A percentile compares a stretch with the other conserved stretches of the same genome.
Conservation (phyloP, 2,329 filamentous ascomycete genomes). For the Sclerotinia nivalis region DNA sequence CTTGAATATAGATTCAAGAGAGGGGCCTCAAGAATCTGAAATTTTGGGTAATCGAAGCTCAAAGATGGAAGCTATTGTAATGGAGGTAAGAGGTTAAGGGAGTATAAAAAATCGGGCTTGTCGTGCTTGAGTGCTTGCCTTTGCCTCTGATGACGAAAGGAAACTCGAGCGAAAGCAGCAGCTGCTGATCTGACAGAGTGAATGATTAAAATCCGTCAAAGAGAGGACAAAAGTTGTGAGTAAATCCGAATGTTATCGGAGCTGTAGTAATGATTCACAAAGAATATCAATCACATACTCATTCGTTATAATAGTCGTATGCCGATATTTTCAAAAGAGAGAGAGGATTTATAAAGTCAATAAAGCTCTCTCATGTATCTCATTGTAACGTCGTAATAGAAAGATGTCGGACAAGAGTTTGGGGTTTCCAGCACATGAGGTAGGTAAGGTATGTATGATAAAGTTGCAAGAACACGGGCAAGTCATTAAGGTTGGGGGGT, state of each 20-base stretch:
- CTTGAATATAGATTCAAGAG: slow-evolving; percentile 25
- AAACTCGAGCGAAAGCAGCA: slow-evolving; percentile 3
- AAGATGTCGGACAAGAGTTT: slow-evolving; percentile 2
- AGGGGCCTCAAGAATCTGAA: slow-evolving; percentile 19
- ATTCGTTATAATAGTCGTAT: background rate
- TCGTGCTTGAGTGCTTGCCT: background rate
- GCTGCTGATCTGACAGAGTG: background rate
- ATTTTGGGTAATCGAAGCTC: background rate
- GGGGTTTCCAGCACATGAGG: slow-evolving; percentile 8
- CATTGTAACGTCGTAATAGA: slow-evolving; percentile 5
- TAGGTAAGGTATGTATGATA: background rate
- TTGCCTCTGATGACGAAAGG: background rate
- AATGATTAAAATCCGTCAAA: slow-evolving; percentile 1
- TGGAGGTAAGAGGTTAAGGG: background rate
- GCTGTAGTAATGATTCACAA: background rate
- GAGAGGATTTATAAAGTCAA: background rate
- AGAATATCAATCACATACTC: slow-evolving; percentile 10
- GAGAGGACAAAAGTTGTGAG: background rate
- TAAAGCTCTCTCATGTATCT: background rate
- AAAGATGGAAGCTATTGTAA: slow-evolving; percentile 3
- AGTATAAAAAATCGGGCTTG: background rate
- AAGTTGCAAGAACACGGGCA: background rate
- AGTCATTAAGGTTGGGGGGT: background rate
- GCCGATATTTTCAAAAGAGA: too few species aligned
- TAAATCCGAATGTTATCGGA: background rate